Evolutionary conservation across 495 filamentous ascomycete species (phyloP), one percentile per base, ranked within the genome.

Genomic region (Cetradonia linearis): DNA sequence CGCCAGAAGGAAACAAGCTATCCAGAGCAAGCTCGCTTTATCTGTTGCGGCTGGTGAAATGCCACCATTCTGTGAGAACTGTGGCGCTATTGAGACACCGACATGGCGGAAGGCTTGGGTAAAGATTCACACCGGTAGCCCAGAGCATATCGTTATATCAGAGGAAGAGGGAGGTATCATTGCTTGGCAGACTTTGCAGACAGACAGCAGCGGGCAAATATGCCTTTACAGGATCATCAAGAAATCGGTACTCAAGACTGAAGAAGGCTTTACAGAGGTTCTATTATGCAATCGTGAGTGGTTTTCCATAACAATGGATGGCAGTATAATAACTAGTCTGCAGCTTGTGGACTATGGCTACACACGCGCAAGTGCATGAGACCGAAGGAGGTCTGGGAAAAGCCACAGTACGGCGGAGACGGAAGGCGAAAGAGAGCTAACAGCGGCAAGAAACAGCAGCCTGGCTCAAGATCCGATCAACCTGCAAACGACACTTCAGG

Each of bases 61-160:
- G 70, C 93, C 93, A 0, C 83, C 84, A 5, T 96, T 83, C 65
- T 98, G 93, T 69, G 81, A 82, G 57, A 93, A 97, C 68, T 98
- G 93, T 66, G 93, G 93, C 7, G 86, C 88, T 18, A 93, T 98
- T 60, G 87, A 95, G 67, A 98, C 93, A 1, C 87, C 92, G 1
- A 95, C 91, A 0, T 98, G 93, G 93, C 81, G 93, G 37, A 93
- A 91, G 62, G 87, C 90, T 2, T 95, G 85, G 80, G 79, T 81
- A 11, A 88, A 87, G 66, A 77, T 85, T 8, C 73, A 83, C 27
- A 67, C 72, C 18, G 88, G 87, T 0, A 74, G 72, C 31, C 85
- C 86, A 13, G 70, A 77, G 11, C 77, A 84, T 64, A 77, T 86
- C 58, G 77, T 86, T 49, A 78, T 83, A 40, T 84, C 85, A 5